A percentile compares a stretch with the other conserved stretches of the same genome.
Conservation (phyloP, 106 monocot species). For the Dendrobium chrysotoxum region DNA sequence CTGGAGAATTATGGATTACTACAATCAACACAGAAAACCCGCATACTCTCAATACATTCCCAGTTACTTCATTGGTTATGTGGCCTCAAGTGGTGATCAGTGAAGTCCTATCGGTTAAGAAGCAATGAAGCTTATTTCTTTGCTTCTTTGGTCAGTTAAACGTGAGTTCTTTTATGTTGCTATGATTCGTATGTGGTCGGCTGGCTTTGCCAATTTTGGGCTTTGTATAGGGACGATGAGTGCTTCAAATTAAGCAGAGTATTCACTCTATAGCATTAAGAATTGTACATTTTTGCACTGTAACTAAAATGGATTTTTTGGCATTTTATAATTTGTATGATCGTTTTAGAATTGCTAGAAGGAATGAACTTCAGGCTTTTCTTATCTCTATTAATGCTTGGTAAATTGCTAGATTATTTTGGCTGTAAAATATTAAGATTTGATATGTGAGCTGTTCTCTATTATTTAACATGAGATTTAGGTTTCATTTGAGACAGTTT, state of each 20-base stretch:
- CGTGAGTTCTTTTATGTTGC: too few relatives aligned
- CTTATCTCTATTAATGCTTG: too few relatives aligned
- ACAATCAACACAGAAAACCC: slow-evolving; percentile 2
- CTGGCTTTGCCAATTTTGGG: slow-evolving; percentile 3
- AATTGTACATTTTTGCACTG: not conserved
- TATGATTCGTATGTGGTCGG: not conserved
- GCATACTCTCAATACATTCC: slow-evolving; percentile 6
- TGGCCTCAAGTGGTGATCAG: not conserved
- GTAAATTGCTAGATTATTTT: too few relatives aligned
- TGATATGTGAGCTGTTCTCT: too few relatives aligned
- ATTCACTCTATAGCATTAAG: not conserved
- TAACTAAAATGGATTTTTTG: not conserved
- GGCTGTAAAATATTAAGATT: too few relatives aligned
- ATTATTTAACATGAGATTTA: too few relatives aligned
- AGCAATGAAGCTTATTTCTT: not conserved
- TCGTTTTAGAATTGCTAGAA: too few relatives aligned
- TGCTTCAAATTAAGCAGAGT: not conserved
- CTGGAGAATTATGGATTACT: slow-evolving; percentile 5
- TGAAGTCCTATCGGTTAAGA: not conserved
- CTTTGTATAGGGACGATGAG: not conserved
- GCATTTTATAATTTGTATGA: too few relatives aligned
- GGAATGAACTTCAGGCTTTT: too few relatives aligned
- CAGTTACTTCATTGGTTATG: not conserved
- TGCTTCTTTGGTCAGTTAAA: not conserved
- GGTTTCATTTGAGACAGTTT: too few relatives aligned